Base-by-base conservation (phyloP, 2,329 filamentous ascomycete species). In the Cordyceps farinosa region DNA sequence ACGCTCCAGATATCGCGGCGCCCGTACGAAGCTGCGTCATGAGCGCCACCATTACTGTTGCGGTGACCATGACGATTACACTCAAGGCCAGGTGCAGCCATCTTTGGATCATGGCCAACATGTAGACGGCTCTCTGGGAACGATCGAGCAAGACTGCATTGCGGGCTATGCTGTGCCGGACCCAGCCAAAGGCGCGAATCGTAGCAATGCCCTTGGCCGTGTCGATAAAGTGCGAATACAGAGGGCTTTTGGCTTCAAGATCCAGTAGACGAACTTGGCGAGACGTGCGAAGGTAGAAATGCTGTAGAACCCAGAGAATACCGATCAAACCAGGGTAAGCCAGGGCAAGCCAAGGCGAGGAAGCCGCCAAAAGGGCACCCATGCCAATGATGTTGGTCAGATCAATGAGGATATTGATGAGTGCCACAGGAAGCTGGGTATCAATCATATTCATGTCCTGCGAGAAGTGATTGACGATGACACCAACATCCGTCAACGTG, bases 211-310 rank as follows among this genome's bases (percentile, higher is more conserved):
- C 82, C 10, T 73, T 70, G 0, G 82, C 66, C 1, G 78, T 78
- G 64, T 84, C 83, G 9, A 75, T 73, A 64, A 83, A 82, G 22
- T 83, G 78, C 0, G 80, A 76, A 63, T 79, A 83, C 1, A 84
- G 72, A 0, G 81, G 80, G 0, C 76, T 75, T 65, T 80, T 79
- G 29, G 78, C 75, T 66, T 85, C 82, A 0, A 85, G 71, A 59
- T 85, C 83, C 32, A 84, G 73, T 36, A 82, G 76, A 7, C 83
- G 76, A 5, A 84, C 68, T 67, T 84, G 82, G 0, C 81, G 78
- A 0, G 81, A 83, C 0, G 82, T 84, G 1, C 79, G 74, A 0
- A 84, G 74, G 65, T 84, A 83, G 60, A 72, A 70, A 61, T 77
- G 80, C 66, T 85, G 84, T 3, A 87, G 70, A 5, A 75, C 58